These are phyloP conservation scores for Nicotiana sylvestris DNA, from an alignment of 257 asterid genomes.

Conservation along the genomic window DNA sequence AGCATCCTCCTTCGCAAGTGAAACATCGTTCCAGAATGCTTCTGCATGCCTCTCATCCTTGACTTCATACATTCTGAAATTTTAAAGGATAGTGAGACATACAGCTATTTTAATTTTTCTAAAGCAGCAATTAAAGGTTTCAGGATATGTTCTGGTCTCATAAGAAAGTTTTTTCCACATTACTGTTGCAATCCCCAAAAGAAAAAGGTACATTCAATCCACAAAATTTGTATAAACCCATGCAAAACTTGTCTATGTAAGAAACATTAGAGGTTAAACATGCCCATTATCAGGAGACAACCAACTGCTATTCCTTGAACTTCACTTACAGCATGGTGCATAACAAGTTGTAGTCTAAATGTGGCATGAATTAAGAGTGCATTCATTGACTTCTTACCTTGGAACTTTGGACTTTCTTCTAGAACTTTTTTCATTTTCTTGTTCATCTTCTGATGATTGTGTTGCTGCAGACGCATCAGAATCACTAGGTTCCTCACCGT, in stretches of 20 bases:
- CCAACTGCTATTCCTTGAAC: background rate
- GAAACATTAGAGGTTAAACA: background rate
- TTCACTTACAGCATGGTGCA: background rate
- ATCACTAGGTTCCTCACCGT: conserved; percentile 53
- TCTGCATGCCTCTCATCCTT: conserved; percentile 88
- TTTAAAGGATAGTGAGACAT: background rate
- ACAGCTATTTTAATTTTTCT: background rate
- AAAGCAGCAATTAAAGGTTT: background rate
- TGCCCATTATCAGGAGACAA: background rate
- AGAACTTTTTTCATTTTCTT: conserved; percentile 36
- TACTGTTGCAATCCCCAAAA: background rate
- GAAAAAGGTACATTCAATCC: background rate
- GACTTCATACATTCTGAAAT: conserved; percentile 75
- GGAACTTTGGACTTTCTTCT: conserved; percentile 52
- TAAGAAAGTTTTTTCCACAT: background rate
- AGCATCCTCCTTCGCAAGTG: conserved; percentile 72
- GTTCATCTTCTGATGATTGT: conserved; percentile 52
- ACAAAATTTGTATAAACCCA: background rate
- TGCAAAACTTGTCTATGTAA: background rate
- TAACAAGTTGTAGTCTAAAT: background rate
- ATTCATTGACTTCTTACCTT: conserved; percentile 36
- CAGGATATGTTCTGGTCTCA: background rate
- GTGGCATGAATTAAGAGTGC: background rate
- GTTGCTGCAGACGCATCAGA: conserved; percentile 46
- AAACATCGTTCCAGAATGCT: conserved; percentile 61